phyloP scores from a whole-genome alignment of 225 moss, liverwort and hornwort genomes.

The Pseudoscleropodium purum region DNA sequence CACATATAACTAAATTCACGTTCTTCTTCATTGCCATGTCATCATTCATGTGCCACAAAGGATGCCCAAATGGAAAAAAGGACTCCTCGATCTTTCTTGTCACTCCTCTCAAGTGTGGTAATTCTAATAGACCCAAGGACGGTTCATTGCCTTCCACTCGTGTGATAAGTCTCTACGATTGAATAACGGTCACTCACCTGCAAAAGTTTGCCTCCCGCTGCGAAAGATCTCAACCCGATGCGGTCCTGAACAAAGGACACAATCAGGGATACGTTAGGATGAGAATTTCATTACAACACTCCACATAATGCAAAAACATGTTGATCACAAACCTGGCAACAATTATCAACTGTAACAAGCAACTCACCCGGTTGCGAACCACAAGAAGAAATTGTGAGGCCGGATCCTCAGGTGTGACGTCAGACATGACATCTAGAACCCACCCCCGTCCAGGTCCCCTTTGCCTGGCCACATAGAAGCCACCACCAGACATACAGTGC shows the following conservation, averaged over 20 bases:
- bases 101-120: not conserved
- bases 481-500: constrained; percentile 32
- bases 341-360: not conserved
- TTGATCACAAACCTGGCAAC: not conserved
- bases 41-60: not conserved
- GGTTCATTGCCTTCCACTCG: not conserved
- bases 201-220: constrained; percentile 89
- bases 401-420: constrained; percentile 89
- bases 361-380: constrained; percentile 80
- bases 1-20: not conserved
- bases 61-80: not conserved
- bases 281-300: not conserved
- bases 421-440: constrained; percentile 33
- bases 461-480: constrained; percentile 44
- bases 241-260: constrained; percentile 55
- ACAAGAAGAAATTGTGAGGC: constrained; percentile 92
- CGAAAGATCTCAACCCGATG: constrained; percentile 88
- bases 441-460: constrained; percentile 39
- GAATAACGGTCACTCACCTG: constrained; percentile 32
- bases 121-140: not conserved
- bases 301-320: not conserved
- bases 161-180: not conserved
- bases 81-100: not conserved
- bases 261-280: not conserved
- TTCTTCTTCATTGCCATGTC: not conserved